These are phyloP conservation scores for Alternaria sp. DNA, from an alignment of 2,329 filamentous ascomycete species.

Conservation along the genomic window DNA sequence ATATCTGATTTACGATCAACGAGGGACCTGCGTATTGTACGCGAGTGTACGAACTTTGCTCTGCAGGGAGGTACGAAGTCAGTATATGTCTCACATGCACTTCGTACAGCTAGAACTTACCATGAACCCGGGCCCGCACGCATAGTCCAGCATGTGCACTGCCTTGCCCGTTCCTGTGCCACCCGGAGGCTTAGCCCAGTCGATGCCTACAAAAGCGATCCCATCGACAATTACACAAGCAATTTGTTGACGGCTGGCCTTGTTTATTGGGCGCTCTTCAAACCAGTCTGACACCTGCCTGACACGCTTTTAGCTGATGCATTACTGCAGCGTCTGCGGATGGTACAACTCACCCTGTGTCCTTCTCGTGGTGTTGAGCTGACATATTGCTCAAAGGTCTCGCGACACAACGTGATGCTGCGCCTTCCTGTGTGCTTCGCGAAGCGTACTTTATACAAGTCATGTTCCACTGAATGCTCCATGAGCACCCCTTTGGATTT, in stretches of 20 bases:
- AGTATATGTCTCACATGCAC: background rate
- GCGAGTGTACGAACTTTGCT: background rate
- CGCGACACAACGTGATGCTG: background rate
- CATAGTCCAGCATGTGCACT: slow-evolving; percentile 14
- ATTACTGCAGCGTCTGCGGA: background rate
- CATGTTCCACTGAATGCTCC: background rate
- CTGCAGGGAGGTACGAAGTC: background rate
- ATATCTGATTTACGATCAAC: background rate
- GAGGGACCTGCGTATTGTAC: background rate
- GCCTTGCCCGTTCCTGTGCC: background rate
- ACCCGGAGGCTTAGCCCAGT: background rate
- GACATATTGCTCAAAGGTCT: background rate
- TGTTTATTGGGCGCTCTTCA: slow-evolving; percentile 12
- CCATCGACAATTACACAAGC: background rate
- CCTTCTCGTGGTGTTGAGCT: background rate
- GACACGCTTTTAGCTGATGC: background rate
- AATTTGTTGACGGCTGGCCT: background rate
- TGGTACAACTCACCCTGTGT: background rate
- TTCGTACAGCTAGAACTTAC: background rate
- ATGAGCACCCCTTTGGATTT: background rate
- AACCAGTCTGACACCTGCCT: slow-evolving; percentile 10
- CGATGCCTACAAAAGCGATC: background rate
- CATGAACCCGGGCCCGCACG: slow-evolving; percentile 9
- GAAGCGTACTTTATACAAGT: background rate
- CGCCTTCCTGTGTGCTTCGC: background rate